These are phyloP conservation scores for Thelephora terrestris DNA, from an alignment of 1,284 basidiomycete genomes.

Conservation along the genomic window DNA sequence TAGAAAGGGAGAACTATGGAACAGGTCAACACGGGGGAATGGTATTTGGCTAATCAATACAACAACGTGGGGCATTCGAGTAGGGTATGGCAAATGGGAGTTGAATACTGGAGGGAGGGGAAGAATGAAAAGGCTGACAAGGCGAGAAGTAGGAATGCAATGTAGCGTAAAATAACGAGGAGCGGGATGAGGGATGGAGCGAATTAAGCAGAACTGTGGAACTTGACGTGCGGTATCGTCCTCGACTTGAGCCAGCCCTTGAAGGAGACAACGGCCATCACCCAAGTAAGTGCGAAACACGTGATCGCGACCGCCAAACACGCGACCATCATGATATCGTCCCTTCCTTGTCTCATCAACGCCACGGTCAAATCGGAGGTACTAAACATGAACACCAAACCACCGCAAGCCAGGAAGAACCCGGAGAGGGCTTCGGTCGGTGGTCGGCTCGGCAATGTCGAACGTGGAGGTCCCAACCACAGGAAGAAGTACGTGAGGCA, in stretches of 20 bases:
- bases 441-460: conserved; percentile 81
- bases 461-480: conserved; percentile 71
- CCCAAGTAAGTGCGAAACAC: conserved; percentile 78
- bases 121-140: too few relatives aligned
- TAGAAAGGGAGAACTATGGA: too few relatives aligned
- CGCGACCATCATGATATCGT: conserved; percentile 85
- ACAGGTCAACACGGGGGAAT: too few relatives aligned
- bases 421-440: conserved; percentile 88
- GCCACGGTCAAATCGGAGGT: conserved; percentile 87
- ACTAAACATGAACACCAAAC: conserved; percentile 86
- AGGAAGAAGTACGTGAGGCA: conserved; percentile 92
- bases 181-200: not conserved
- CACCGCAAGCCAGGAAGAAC: conserved; percentile 83
- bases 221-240: conserved; percentile 28
- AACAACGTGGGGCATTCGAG: too few relatives aligned
- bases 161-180: too few relatives aligned
- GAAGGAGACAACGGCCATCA: conserved; percentile 57
- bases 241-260: conserved; percentile 70
- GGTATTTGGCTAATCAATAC: too few relatives aligned
- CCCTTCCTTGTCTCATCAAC: conserved; percentile 85
- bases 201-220: conserved; percentile 32
- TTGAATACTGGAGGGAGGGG: too few relatives aligned
- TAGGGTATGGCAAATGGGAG: too few relatives aligned
- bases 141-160: too few relatives aligned
- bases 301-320: conserved; percentile 75